Evolutionary conservation across 768 basidiomycete genomes (phyloP), one percentile per base, ranked within the genome.

Genomic region (Leucogyrophana mollusca): DNA sequence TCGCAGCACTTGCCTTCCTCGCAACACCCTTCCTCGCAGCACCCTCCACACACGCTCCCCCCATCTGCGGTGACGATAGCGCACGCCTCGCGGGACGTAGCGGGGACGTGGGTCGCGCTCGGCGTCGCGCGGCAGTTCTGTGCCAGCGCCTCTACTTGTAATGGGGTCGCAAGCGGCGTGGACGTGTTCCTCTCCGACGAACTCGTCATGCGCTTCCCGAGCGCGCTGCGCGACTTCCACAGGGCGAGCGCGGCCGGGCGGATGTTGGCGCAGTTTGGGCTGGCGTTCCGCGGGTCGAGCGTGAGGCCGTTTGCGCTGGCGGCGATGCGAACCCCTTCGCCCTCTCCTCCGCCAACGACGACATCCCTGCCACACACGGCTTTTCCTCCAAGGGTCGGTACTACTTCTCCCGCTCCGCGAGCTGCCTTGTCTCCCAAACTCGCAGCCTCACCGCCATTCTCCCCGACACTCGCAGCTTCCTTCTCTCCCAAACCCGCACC

Each of bases 41-140:
- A 50, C 72, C 69, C 14, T 58, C 39, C 27, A 52, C 23, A 36
- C 53, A 56, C 65, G 57, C 51, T 71, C 40, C 71, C 74, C 11
- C 67, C 69, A 7, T 75, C 77, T 43, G 78, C 80, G 14, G 73
- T 73, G 7, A 62, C 72, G 3, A 71, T 88, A 4, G 68, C 67
- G 9, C 76, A 76, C 47, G 78, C 82, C 5, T 79, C 78, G 11
- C 61, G 72, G 9, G 61, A 69, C 20, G 73, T 88, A 10, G 68
- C 68, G 24, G 87, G 87, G 3, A 78, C 77, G 1, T 90, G 87
- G 87, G 82, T 81, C 0, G 80, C 87, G n/a, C 73, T 88, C 22
- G 54, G 64, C 22, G 71, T 79, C 49, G 75, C 78, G 24, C 73
- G 70, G 34, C 71, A 75, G 51, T 79, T 54, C 13, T 47, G 4